Conservation (phyloP, 176 grass and related monocot genomes). For the Bolboschoenus planiculmis region DNA sequence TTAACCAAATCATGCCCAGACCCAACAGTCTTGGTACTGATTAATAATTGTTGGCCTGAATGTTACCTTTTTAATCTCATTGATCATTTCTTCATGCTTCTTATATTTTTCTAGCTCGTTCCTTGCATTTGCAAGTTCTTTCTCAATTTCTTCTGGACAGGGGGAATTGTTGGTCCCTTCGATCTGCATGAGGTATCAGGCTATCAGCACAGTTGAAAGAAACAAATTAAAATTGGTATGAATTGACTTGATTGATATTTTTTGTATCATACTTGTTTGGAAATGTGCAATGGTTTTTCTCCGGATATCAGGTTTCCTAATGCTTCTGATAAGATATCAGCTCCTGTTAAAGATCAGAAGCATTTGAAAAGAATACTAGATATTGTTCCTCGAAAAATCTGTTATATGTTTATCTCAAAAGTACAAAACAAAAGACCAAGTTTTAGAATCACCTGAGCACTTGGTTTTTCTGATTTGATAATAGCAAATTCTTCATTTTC, state of each 20-base stretch:
- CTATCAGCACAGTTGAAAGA: neutral
- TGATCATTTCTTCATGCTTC: neutral
- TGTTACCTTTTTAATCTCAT: neutral
- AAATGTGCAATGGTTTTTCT: neutral
- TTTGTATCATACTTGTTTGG: neutral
- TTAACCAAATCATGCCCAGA: neutral
- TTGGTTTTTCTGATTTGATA: neutral
- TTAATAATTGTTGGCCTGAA: neutral
- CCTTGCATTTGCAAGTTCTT: neutral
- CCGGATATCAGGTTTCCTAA: neutral
- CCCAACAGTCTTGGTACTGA: neutral
- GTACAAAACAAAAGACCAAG: no score
- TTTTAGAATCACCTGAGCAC: neutral
- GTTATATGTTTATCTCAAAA: neutral
- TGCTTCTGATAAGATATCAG: no score
- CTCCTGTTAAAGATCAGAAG: neutral
- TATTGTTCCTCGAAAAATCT: neutral
- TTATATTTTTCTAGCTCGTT: neutral
- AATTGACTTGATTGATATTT: neutral
- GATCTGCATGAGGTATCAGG: neutral
- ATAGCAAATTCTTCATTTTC: neutral
- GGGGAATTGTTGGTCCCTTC: neutral
- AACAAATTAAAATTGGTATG: neutral
- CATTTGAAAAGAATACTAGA: neutral
- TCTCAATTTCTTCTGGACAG: neutral